Percentiles rank a stretch among this genome's conserved stretches.
phyloP scores from a whole-genome alignment of 2,329 filamentous ascomycete species.

The Neonectria ditissima region DNA sequence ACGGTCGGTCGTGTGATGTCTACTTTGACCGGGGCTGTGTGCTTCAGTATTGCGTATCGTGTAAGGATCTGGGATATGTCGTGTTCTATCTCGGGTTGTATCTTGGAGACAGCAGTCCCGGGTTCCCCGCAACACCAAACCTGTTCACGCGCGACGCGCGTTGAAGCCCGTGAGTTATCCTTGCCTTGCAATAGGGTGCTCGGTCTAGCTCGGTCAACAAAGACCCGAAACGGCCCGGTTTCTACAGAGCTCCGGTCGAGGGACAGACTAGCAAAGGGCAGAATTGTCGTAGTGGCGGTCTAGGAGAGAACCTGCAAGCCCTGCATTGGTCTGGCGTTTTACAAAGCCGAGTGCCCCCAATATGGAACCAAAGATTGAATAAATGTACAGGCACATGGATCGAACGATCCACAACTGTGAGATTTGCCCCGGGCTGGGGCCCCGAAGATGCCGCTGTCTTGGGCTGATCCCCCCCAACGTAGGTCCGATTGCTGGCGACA shows the following conservation, averaged over 20 bases:
- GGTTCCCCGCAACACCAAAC: neutral
- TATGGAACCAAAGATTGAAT: neutral
- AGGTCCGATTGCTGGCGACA: conserved; percentile 8
- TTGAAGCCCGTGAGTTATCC: neutral
- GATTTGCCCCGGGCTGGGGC: conserved; percentile 1
- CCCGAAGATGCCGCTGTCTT: neutral
- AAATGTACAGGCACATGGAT: conserved; percentile 1
- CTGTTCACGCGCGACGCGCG: neutral
- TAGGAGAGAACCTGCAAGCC: conserved; percentile 6
- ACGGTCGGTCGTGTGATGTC: conserved; percentile 19
- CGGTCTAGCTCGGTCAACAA: conserved; percentile 19
- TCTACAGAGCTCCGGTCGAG: neutral
- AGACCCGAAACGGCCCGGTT: neutral
- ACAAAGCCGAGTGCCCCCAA: neutral
- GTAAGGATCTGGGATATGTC: neutral
- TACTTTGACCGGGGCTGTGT: neutral
- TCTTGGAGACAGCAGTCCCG: neutral
- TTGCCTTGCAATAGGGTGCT: neutral
- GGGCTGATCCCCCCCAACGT: conserved; percentile 9
- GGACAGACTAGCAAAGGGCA: conserved; percentile 11
- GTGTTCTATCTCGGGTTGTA: neutral
- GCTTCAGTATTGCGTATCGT: neutral
- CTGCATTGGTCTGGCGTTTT: conserved; percentile 7
- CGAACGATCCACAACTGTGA: no score
- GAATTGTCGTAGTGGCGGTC: neutral